phyloP scores from a whole-genome alignment of 345 rosid species.

The Cardamine chenopodiifolia region DNA sequence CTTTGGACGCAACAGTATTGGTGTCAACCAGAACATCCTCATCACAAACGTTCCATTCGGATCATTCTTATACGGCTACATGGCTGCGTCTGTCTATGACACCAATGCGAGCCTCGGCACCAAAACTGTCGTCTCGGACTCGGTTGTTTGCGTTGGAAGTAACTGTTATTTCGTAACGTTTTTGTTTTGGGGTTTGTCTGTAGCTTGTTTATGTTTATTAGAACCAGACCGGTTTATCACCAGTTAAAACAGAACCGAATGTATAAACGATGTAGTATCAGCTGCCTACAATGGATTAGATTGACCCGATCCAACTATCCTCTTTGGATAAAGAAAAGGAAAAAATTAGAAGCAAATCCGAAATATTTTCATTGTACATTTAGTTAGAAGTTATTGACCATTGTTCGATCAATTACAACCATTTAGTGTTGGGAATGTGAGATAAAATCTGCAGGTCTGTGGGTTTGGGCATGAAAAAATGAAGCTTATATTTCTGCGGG shows the following conservation, averaged over 20 bases:
- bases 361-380: no score
- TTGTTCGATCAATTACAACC: background rate
- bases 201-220: constrained; percentile 68
- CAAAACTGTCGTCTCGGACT: constrained; percentile 45
- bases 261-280: background rate
- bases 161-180: constrained; percentile 75
- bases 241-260: constrained; percentile 57
- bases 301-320: background rate
- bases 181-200: constrained; percentile 82
- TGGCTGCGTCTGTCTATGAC: constrained; percentile 78
- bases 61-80: constrained; percentile 69
- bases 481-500: no score
- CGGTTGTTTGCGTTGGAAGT: constrained; percentile 75
- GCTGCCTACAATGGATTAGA: background rate
- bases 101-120: constrained; percentile 45
- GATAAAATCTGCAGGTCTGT: no score
- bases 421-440: no score
- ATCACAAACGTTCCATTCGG: constrained; percentile 92
- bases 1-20: constrained; percentile 71
- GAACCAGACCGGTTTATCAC: constrained; percentile 80
- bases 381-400: no score
- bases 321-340: no score
- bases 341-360: no score
- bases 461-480: no score
- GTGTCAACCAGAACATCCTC: constrained; percentile 91